Percentiles rank a stretch among this genome's conserved stretches.
These are phyloP conservation scores for Murraya paniculata DNA, from an alignment of 345 rosid species.

Conservation along the genomic window DNA sequence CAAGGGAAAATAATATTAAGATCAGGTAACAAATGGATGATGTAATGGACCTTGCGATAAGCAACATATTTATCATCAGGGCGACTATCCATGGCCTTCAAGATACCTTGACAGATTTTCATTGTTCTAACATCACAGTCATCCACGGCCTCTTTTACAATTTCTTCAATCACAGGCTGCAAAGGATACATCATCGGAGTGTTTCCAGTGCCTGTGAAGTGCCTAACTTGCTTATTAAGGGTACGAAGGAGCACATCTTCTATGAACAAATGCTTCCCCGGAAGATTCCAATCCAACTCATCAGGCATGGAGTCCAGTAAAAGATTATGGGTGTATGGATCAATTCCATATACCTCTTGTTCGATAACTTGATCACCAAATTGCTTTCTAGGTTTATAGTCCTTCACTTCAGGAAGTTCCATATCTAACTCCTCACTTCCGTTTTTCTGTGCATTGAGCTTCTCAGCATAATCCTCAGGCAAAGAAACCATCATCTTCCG, in stretches of 20 bases:
- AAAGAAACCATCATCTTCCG: constrained; percentile 86
- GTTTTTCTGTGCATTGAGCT: constrained; percentile 82
- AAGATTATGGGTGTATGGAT: constrained; percentile 96
- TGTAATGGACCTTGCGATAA: constrained; percentile 75
- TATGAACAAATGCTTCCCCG: constrained; percentile 75
- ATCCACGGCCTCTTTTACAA: constrained; percentile 62
- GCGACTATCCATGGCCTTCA: constrained; percentile 85
- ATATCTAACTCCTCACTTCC: constrained; percentile 92
- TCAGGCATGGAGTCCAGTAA: constrained; percentile 98
- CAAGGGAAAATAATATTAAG: constrained; percentile 3
- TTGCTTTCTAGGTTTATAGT: constrained; percentile 85
- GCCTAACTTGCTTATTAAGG: constrained; percentile 81
- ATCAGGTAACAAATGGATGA: neutral
- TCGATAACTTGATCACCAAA: constrained; percentile 91
- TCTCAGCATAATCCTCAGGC: constrained; percentile 96
- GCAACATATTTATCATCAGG: constrained; percentile 94
- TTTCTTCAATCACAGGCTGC: constrained; percentile 82
- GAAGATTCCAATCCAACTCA: constrained; percentile 74
- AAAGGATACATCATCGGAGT: constrained; percentile 89
- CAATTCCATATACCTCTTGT: constrained; percentile 99
- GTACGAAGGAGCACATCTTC: constrained; percentile 85
- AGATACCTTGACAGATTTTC: constrained; percentile 73
- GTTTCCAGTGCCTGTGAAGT: constrained; percentile 81
- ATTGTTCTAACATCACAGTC: constrained; percentile 61
- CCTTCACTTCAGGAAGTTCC: constrained; percentile 99